Conservation (phyloP, 306 rosid genomes). For the Hippophae gyantsensis region DNA sequence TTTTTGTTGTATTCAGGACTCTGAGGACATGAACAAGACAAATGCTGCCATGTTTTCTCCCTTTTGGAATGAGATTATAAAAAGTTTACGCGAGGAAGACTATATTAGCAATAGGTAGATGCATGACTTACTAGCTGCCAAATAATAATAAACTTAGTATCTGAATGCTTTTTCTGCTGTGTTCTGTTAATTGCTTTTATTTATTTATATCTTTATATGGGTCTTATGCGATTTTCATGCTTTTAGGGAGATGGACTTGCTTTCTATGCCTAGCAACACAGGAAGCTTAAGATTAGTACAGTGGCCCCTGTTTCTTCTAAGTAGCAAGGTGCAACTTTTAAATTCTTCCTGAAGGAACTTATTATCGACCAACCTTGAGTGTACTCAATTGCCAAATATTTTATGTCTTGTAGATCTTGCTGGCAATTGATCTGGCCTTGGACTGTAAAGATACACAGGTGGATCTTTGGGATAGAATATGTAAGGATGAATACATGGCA, state of each 20-base stretch:
- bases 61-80: conserved; percentile 93
- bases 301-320: conserved; percentile 97
- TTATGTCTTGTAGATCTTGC: conserved; percentile 46
- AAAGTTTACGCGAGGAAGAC: conserved; percentile 92
- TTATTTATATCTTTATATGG: conserved; percentile 10
- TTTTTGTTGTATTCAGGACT: conserved; percentile 37
- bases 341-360: conserved; percentile 9
- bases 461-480: conserved; percentile 84
- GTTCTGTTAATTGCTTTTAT: conserved; percentile 5
- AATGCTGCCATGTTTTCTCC: conserved; percentile 85
- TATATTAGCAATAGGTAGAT: conserved; percentile 75
- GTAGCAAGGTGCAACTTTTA: conserved; percentile 64
- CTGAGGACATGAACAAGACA: conserved; percentile 59
- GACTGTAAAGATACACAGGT: conserved; percentile 83
- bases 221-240: conserved; percentile 14
- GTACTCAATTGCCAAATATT: conserved; percentile 4
- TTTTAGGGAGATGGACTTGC: conserved; percentile 89
- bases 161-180: conserved; percentile 4
- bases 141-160: not conserved
- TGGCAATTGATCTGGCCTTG: conserved; percentile 87
- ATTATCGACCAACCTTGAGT: conserved; percentile 3
- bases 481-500: conserved; percentile 87
- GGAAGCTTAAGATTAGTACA: conserved; percentile 87
- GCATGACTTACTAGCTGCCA: conserved; percentile 15
- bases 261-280: conserved; percentile 79